Conservation (phyloP, 2,329 filamentous ascomycete species). For the Orbilia oligospora region DNA sequence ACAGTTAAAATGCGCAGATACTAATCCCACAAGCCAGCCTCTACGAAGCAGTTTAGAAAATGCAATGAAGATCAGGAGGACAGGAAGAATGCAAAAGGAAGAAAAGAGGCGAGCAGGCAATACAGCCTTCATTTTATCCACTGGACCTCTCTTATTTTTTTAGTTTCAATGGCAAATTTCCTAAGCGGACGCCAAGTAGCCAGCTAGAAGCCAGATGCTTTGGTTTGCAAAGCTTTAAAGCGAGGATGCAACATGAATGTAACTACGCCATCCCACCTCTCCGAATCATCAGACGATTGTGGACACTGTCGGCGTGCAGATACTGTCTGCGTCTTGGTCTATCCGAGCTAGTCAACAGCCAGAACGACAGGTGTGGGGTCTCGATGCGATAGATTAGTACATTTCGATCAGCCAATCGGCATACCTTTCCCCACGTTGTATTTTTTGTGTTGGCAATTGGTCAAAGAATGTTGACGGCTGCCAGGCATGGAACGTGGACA, state of each 20-base stretch:
- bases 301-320: neutral
- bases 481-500: neutral
- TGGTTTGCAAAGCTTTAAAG: conserved; percentile 1
- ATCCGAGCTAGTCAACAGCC: conserved; percentile 3
- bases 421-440: conserved; percentile 13
- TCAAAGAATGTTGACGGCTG: neutral
- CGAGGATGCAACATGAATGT: conserved; percentile 12
- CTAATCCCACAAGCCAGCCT: too few relatives aligned
- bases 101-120: neutral
- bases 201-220: conserved; percentile 15
- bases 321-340: conserved; percentile 8
- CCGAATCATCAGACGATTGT: conserved; percentile 11
- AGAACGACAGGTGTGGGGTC: conserved; percentile 1
- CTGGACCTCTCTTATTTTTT: neutral
- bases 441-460: conserved; percentile 16
- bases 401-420: neutral
- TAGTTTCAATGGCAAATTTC: conserved; percentile 4
- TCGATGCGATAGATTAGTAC: conserved; percentile 21
- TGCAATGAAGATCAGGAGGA: conserved; percentile 18
- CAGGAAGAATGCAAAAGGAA: conserved; percentile 24
- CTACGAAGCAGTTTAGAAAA: neutral
- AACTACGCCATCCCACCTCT: neutral
- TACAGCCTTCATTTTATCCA: conserved; percentile 23
- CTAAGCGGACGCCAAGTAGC: conserved; percentile 19
- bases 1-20: conserved; percentile 26